Conservation (phyloP, 352 stramenopile genomes). For the Plasmopara halstedii region DNA sequence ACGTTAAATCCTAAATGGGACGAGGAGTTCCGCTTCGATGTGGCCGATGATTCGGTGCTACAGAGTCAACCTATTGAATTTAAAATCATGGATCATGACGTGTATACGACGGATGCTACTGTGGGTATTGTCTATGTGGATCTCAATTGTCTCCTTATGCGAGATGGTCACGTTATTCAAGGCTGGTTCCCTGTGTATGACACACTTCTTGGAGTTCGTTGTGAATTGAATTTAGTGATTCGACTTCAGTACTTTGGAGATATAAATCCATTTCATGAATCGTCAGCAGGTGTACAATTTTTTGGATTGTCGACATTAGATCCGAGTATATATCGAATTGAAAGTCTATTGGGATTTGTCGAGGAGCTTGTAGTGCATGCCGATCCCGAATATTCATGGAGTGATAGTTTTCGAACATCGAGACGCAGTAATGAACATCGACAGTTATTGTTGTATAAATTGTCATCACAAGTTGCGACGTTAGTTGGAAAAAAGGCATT, state of each 20-base stretch:
- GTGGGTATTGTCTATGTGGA: conserved; percentile 98
- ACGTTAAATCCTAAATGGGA: conserved; percentile 95
- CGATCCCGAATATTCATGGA: conserved; percentile 98
- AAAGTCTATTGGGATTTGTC: conserved; percentile 89
- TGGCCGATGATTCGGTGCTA: conserved; percentile 95
- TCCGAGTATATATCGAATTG: conserved; percentile 78
- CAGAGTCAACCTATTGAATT: conserved; percentile 98
- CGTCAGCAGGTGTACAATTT: conserved; percentile 95
- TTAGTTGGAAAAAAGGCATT: conserved; percentile 94
- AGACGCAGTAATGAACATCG: conserved; percentile 94
- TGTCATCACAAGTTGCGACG: conserved; percentile 81
- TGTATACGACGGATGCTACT: conserved; percentile 90
- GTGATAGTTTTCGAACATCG: conserved; percentile 90
- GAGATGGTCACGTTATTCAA: conserved; percentile 86
- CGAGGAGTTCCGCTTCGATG: conserved; percentile 98
- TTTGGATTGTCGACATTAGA: conserved; percentile 95
- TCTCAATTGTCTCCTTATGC: conserved; percentile 97
- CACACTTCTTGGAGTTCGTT: conserved; percentile 92
- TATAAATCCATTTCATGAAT: conserved; percentile 96
- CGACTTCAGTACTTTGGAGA: conserved; percentile 96
- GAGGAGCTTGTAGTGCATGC: conserved; percentile 96
- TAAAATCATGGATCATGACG: conserved; percentile 93
- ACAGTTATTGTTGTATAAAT: conserved; percentile 94
- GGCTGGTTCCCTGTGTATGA: conserved; percentile 99
- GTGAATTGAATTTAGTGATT: conserved; percentile 92